Percentiles rank a stretch among this genome's conserved stretches.
Evolutionary conservation across 352 stramenopile species (phyloP).

Genomic region (Phytophthora boehmeriae): DNA sequence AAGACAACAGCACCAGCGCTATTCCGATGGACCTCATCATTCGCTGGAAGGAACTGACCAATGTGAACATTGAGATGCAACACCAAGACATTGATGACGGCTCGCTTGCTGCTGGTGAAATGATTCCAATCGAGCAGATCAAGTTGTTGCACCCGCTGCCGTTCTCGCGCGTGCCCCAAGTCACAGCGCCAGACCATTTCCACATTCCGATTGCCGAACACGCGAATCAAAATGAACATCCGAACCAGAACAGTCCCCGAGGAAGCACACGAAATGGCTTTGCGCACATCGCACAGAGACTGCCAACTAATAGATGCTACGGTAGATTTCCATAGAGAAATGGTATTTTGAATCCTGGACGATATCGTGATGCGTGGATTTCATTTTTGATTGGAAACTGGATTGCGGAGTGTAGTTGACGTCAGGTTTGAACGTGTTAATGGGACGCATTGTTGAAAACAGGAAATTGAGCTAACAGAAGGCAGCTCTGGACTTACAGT

Average conservation of each 20-base stretch:
- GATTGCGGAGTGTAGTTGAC: no score
- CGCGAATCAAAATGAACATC: constrained; percentile 26
- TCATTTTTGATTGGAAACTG: no score
- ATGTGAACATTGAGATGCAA: constrained; percentile 79
- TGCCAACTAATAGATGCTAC: constrained; percentile 15
- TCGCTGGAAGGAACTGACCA: constrained; percentile 69
- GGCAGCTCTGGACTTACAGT: no score
- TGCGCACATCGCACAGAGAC: constrained; percentile 32
- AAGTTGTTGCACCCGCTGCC: constrained; percentile 60
- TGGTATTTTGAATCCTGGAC: no score
- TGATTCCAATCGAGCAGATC: constrained; percentile 63
- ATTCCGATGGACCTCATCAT: constrained; percentile 76
- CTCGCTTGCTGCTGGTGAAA: constrained; percentile 10
- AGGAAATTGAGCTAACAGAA: no score
- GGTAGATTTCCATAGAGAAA: no score
- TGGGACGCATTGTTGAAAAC: no score
- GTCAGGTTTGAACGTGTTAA: no score
- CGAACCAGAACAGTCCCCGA: constrained; percentile 27
- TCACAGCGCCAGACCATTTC: constrained; percentile 46
- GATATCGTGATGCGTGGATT: no score
- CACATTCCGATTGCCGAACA: constrained; percentile 62
- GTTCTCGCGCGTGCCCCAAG: constrained; percentile 75
- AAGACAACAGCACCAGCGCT: constrained; percentile 13
- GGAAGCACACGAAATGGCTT: constrained; percentile 48
- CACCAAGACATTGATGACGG: constrained; percentile 49